Base-by-base conservation (phyloP, 1,284 basidiomycete genomes). In the Schizopora paradoxa region DNA sequence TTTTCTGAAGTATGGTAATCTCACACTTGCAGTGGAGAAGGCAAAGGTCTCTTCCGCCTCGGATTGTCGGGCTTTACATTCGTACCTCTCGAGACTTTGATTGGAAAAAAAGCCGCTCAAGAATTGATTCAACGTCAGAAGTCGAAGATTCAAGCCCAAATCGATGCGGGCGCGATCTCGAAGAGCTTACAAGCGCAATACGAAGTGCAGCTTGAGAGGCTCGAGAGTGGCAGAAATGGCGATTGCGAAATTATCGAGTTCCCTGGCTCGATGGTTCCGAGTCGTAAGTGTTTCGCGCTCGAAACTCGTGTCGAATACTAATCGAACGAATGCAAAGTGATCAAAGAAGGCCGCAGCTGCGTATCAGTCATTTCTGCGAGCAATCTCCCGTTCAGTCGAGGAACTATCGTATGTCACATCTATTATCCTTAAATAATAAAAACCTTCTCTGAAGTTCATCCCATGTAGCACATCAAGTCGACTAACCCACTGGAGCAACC, bases 401-500 rank as follows among this genome's bases (percentile, higher is more conserved):
- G 68, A 5, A 54, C 54, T 6, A 58, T 69, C 39, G 54, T 56
- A 48, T 25, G 43, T 18, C 2, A 19, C 14, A 16, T 4, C 7
- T 28, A 10, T 27, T 18, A 1, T 26, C 14, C 26, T 34, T 21
- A 26, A 4, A 23, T 31, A 25, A n/a, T 23, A 14, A 19, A 10
- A 31, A 10, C 36, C 5, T 36, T 46, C n/a, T n/a, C 21, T 45
- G 26, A 26, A 8, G 35, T 26, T 33, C 14, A 26, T 22, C 22
- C 41, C 28, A 5, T 6, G 5, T 34, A 55, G 54, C 48, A 51
- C 31, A 61, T 67, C 51, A 59, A 54, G 29, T 60, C 61, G 5
- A 56, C 46, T 13, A 56, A 66, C 46, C 56, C 62, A 2, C 61
- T 63, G 23, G 57, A 54, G n/a, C 38, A 53, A 2, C 66, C 68